Evolutionary conservation across 257 asterid genomes (phyloP), one percentile per base, ranked within the genome.

Genomic region (Schizonepeta tenuifolia): DNA sequence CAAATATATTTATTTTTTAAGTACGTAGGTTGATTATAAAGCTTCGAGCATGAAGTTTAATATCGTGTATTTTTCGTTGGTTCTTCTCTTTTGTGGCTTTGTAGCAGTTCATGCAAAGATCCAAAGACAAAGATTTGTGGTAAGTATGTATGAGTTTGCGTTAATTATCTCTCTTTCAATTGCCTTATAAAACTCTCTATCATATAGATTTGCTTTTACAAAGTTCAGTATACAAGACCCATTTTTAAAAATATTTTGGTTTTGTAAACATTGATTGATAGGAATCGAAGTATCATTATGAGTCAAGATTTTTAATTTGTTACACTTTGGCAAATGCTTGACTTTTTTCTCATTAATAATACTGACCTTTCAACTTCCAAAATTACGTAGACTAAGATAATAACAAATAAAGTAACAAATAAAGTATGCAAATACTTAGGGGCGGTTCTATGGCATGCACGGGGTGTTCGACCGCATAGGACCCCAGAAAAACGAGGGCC

Each of bases 101-200:
- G 6, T 38, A 20, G 68, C 79, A 2, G n/a, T 73, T 64, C 75
- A 64, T 15, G 74, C 74, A 9, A 55, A 49, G 73, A 43, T 49
- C 61, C 85, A 71, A 14, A 75, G 77, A 11, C 63, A 81, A 13
- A 77, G 2, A 65, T 81, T 81, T 58, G 82, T 73, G 77, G 85
- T 81, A 69, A 63, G 61, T 43, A 8, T 17, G 26, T 14, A 28
- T 61, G 8, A 35, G 1, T 53, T 14, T 33, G 1, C 9, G 3
- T 53, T 10, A 38, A 21, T 28, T n/a, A 1, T 51, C 41, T 1
- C 7, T 33, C 8, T 44, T 2, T 11, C 26, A 65, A 46, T n/a
- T n/a, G 13, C 18, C 41, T 4, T 31, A 1, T 54, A 20, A 59
- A 13, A 15, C 38, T 20, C 38, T 20, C 47, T 44, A 13, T 1